Percentiles rank a stretch among this genome's conserved stretches.
Conservation (phyloP, 768 basidiomycete species). For the Boletus reticulatus region DNA sequence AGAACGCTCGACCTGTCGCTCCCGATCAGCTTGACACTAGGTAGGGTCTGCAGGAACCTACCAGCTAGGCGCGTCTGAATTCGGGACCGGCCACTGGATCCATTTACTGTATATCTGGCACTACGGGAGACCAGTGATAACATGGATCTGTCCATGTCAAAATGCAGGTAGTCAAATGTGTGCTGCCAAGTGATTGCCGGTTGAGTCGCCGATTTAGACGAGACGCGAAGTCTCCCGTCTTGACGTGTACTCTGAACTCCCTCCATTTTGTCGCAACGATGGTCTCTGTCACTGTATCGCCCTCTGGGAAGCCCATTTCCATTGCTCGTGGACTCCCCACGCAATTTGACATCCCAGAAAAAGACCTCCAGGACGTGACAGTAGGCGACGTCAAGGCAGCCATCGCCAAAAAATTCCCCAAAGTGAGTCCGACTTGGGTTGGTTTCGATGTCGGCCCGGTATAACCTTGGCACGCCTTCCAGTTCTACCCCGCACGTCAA, state of each 20-base stretch:
- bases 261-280: constrained; percentile 26
- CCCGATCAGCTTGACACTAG: constrained; percentile 3
- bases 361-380: constrained; percentile 47
- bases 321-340: constrained; percentile 53
- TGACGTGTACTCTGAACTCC: too few species aligned
- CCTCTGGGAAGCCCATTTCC: constrained; percentile 44
- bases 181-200: neutral
- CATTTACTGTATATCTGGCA: neutral
- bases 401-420: constrained; percentile 55
- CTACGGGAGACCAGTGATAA: neutral
- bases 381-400: constrained; percentile 68
- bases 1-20: constrained; percentile 21
- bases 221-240: neutral
- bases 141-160: constrained; percentile 8
- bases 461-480: constrained; percentile 3
- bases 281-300: constrained; percentile 54
- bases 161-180: neutral
- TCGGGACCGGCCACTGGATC: neutral
- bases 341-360: constrained; percentile 46
- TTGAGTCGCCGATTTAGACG: neutral
- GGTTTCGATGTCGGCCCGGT: neutral
- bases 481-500: constrained; percentile 77
- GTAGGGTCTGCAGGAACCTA: neutral
- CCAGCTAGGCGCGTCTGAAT: constrained; percentile 4
- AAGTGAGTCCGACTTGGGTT: constrained; percentile 29